Base-by-base conservation (phyloP, 2,329 filamentous ascomycete species). In the Rhynchosporium secalis region DNA sequence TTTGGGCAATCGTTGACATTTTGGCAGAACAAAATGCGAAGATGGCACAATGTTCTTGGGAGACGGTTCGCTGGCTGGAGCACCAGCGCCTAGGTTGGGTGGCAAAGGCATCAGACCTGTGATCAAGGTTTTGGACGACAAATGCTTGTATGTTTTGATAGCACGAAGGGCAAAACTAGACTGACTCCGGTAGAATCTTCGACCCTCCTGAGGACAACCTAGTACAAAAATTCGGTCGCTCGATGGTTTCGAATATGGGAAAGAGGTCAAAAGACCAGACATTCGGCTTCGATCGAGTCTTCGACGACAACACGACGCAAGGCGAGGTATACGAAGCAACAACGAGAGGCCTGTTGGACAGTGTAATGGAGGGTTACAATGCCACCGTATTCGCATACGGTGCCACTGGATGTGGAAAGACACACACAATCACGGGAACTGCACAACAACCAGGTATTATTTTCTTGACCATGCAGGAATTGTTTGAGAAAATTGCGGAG, bases 311-410 rank as follows among this genome's bases (percentile, higher is more conserved):
- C 74, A 91, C 91, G 20, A 88, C 88, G 6, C 95, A 99, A 73
- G 88, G 85, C 62, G 95, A 99, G 73, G 91, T 99, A 1, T 99
- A 98, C 80, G 95, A 98, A 76, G 84, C 91, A 13, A 98, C 95
- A 0, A 96, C 94, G 1, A 90, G 89, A 75, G 86, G 80, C 61
- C 84, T 99, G n/a, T 84, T 99, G 65, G 94, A 98, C 75, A 97
- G 89, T 74, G 93, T 99, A 15, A 82, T 99, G 62, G 93, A 99
- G 69, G 95, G 95, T 68, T 99, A 97, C 81, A 99, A 99, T 80
- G 95, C 95, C 54, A 99, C 95, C 0, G 95, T 99, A 4, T 99
- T 99, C 75, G 95, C 95, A 56, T 99, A 99, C 76, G 95, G 95
- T 69, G 95, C 95, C 45, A 99, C 95, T 0, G 95, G 95, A 45